A percentile compares a stretch with the other conserved stretches of the same genome.
phyloP scores from a whole-genome alignment of 345 rosid genomes.

The Ricinus communis region DNA sequence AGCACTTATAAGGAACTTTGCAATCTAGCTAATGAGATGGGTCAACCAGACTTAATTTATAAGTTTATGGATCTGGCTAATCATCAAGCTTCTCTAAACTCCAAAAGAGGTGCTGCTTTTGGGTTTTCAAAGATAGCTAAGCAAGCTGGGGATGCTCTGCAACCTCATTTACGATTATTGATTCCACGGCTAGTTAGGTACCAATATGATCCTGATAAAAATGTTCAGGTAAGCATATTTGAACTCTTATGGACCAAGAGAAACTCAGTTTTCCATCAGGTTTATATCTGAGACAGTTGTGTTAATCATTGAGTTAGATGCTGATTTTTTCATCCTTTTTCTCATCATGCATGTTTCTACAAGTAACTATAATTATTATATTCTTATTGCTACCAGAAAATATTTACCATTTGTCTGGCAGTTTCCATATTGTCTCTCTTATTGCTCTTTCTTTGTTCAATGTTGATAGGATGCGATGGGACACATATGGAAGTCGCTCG shows the following conservation, averaged over 20 bases:
- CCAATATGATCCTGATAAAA: conserved; percentile 96
- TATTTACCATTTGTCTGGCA: neutral
- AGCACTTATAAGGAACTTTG: conserved; percentile 96
- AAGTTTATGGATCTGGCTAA: conserved; percentile 99
- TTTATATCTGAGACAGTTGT: neutral
- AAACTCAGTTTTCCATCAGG: neutral
- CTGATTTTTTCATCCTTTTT: neutral
- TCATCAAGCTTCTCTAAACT: conserved; percentile 82
- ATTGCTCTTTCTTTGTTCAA: conserved; percentile 24
- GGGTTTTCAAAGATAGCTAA: conserved; percentile 96
- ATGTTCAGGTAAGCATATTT: conserved; percentile 73
- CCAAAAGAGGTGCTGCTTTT: conserved; percentile 97
- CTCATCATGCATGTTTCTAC: neutral
- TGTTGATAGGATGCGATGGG: conserved; percentile 85
- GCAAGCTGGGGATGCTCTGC: conserved; percentile 98
- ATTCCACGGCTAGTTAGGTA: conserved; percentile 90
- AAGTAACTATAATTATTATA: neutral
- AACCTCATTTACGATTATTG: conserved; percentile 73
- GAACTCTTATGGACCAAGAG: neutral
- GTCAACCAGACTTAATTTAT: conserved; percentile 92
- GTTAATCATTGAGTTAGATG: neutral
- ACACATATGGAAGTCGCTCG: conserved; percentile 91
- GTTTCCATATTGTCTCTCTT: conserved; percentile 2
- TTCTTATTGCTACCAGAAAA: neutral
- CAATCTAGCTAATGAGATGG: conserved; percentile 97